Conservation (phyloP, 2,329 filamentous ascomycete genomes). For the Nemania sp. region DNA sequence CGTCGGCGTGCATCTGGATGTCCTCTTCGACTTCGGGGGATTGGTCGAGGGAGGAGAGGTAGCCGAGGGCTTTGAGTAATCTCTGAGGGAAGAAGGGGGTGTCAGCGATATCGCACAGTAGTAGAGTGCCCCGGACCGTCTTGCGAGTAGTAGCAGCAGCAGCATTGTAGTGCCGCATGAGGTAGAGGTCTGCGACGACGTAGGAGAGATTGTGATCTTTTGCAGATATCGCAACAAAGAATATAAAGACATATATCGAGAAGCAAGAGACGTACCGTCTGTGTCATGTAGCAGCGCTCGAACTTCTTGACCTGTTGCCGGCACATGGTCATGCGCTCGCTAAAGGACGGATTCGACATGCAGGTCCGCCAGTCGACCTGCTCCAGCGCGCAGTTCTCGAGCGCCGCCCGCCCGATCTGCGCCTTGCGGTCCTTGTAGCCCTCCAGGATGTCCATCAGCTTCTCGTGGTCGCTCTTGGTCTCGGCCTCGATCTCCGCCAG, state of each 20-base stretch:
- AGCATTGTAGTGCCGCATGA: neutral
- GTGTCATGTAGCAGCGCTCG: slow-evolving; percentile 86
- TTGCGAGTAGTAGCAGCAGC: neutral
- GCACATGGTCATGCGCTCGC: slow-evolving; percentile 78
- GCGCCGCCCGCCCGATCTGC: slow-evolving; percentile 76
- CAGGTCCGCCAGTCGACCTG: slow-evolving; percentile 83
- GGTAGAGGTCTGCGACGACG: neutral
- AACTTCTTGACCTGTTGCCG: slow-evolving; percentile 75
- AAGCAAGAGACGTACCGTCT: slow-evolving; percentile 62
- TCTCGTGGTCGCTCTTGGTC: slow-evolving; percentile 76
- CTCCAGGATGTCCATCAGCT: slow-evolving; percentile 77
- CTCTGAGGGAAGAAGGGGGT: slow-evolving; percentile 54
- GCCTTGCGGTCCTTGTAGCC: slow-evolving; percentile 82
- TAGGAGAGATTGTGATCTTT: too few species aligned
- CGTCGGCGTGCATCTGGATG: slow-evolving; percentile 95
- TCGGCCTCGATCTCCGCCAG: slow-evolving; percentile 70
- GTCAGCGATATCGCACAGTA: slow-evolving; percentile 3
- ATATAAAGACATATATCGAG: neutral
- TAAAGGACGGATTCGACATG: slow-evolving; percentile 72
- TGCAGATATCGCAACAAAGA: neutral
- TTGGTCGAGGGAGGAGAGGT: slow-evolving; percentile 70
- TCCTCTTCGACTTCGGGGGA: slow-evolving; percentile 75
- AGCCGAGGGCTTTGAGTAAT: slow-evolving; percentile 89
- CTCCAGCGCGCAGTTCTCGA: slow-evolving; percentile 92
- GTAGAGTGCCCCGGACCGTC: neutral